Base-by-base conservation (phyloP, 257 asterid species). In the Solanum okadae region DNA sequence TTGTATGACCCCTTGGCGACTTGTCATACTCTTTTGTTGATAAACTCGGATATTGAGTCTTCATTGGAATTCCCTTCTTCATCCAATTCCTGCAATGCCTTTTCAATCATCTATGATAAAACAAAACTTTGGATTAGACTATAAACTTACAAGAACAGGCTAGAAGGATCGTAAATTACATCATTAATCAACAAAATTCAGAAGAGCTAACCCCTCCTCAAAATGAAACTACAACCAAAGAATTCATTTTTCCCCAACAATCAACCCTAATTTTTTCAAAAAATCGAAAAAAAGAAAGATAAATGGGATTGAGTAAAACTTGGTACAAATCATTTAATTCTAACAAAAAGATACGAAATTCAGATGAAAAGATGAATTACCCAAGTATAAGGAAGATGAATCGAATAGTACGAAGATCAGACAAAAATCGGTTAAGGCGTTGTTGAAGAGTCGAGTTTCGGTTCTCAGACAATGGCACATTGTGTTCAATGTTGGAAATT, bases 1-100 rank as follows among this genome's bases (percentile, higher is more conserved):
- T 77, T 52, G 70, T 52, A 82, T 94, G 96, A 84, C 90, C 89
- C 92, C 91, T 90, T 14, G 94, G 93, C 88, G 91, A 86, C 83
- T 91, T 92, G 25, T 88, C 34, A 49, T 15, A 46, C 90, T 40
- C 37, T 89, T 85, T 68, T 42, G 29, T 23, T 23, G 6, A 61
- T 61, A 61, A 61, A 61, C 29, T 23, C 14, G 12, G 70, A 61
- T 22, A 61, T 23, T 23, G 29, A 10, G 29, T 52, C 61, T 52
- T 5, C 61, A 49, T 16, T 49, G 22, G 61, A 52, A 23, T n/a
- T 2, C 12, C 70, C 70, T 61, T 61, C 27, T 23, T 61, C 29
- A 23, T 10, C 29, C 7, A 61, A 61, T 61, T 22, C 29, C 7
- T 61, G 29, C 29, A 23, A 61, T 5, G 70, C 27, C 70, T 61